Evolutionary conservation across 805 yeast species (phyloP).

Genomic region (Wickerhamomyces bisporus): DNA sequence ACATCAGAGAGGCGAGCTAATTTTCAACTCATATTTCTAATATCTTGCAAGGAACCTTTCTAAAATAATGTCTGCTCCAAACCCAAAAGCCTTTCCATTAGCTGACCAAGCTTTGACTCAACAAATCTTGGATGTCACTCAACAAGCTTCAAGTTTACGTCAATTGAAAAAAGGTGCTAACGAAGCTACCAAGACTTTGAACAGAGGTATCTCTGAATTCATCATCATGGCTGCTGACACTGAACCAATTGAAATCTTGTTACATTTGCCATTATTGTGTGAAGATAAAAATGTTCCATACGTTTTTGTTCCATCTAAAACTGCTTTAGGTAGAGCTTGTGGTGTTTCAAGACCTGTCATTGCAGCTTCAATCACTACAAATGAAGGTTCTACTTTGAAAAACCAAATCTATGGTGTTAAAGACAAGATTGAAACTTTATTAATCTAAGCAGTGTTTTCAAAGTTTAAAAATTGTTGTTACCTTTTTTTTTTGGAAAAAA

Average conservation of each 20-base stretch:
- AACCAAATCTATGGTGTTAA: slow-evolving; percentile 95
- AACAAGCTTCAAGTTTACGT: slow-evolving; percentile 96
- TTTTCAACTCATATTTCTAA: slow-evolving; percentile 1
- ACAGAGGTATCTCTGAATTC: slow-evolving; percentile 99
- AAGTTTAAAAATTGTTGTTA: too few relatives aligned
- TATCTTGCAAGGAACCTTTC: slow-evolving; percentile 39
- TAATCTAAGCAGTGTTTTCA: slow-evolving; percentile 53
- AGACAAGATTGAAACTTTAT: slow-evolving; percentile 97
- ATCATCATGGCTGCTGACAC: slow-evolving; percentile 99
- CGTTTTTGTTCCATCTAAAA: slow-evolving; percentile 97
- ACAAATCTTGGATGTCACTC: slow-evolving; percentile 96
- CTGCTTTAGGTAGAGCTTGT: slow-evolving; percentile 99
- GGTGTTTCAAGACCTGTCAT: slow-evolving; percentile 99
- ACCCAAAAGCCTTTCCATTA: slow-evolving; percentile 98
- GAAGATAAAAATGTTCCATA: slow-evolving; percentile 99
- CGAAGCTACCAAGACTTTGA: slow-evolving; percentile 98
- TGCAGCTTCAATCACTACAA: slow-evolving; percentile 96
- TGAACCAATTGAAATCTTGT: slow-evolving; percentile 96
- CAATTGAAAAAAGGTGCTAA: slow-evolving; percentile 99
- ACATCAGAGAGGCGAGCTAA: slow-evolving; percentile 26
- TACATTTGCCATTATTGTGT: slow-evolving; percentile 95
- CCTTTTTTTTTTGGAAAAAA: not conserved
- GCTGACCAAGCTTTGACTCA: slow-evolving; percentile 95
- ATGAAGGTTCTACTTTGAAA: slow-evolving; percentile 97
- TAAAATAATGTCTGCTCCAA: slow-evolving; percentile 79